Conservation (phyloP, 148 eudicot genomes). For the Rheum nobile region DNA sequence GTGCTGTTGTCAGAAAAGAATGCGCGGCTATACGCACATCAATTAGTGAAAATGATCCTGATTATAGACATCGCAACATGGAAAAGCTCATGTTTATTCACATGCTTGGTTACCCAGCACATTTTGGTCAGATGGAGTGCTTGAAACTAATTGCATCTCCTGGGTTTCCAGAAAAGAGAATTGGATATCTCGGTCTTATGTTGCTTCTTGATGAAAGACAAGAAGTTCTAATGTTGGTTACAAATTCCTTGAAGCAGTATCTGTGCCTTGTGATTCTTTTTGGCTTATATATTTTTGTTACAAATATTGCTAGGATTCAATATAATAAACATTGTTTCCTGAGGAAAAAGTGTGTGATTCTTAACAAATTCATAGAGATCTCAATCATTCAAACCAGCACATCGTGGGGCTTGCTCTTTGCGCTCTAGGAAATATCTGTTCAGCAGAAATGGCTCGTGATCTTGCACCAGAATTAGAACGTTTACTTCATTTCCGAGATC, state of each 20-base stretch:
- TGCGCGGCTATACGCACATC: conserved; percentile 94
- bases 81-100: conserved; percentile 99
- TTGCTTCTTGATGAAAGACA: conserved; percentile 99
- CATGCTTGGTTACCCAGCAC: conserved; percentile 99
- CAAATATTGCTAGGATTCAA: not conserved
- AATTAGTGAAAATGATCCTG: conserved; percentile 83
- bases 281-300: not conserved
- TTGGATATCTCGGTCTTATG: conserved; percentile 97
- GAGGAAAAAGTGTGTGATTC: conserved; percentile 18
- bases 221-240: conserved; percentile 97
- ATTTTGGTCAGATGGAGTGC: conserved; percentile 99
- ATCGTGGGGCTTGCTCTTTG: conserved; percentile 98
- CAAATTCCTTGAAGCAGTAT: conserved; percentile 98
- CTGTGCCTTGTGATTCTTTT: conserved; percentile 22
- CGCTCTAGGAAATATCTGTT: conserved; percentile 95
- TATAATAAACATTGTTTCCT: not conserved
- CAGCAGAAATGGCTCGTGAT: conserved; percentile 99
- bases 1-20: conserved; percentile 93
- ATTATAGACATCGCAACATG: conserved; percentile 89
- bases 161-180: conserved; percentile 95
- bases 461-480: conserved; percentile 95
- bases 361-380: conserved; percentile 65
- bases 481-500: conserved; percentile 92
- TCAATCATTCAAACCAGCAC: conserved; percentile 87
- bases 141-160: conserved; percentile 88